These are phyloP conservation scores for Eucalyptus fibrosa DNA, from an alignment of 345 rosid species.

Conservation along the genomic window DNA sequence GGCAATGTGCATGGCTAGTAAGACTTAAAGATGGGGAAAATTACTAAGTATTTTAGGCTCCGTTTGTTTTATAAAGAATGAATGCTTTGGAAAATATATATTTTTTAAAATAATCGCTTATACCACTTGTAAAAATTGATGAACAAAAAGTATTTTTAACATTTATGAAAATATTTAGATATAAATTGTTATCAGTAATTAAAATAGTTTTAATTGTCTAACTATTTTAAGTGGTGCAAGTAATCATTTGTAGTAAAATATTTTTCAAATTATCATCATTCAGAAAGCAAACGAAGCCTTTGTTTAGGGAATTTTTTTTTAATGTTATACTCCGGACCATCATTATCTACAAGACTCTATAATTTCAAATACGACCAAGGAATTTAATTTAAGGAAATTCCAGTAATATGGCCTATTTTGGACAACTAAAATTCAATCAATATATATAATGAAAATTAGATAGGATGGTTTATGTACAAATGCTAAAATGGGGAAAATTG, in stretches of 20 bases:
- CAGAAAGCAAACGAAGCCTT: fast-evolving
- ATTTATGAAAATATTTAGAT: not conserved
- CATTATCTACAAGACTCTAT: not conserved
- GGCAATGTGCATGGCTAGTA: not conserved
- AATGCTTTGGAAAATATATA: fast-evolving
- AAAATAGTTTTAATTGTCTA: not conserved
- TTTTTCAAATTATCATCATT: not conserved
- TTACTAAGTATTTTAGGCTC: not conserved
- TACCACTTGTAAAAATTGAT: not conserved
- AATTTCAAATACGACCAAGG: not conserved
- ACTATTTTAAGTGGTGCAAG: fast-evolving
- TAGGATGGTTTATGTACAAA: not conserved
- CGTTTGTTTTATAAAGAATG: not conserved
- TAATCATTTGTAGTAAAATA: not conserved
- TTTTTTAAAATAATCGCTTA: not conserved
- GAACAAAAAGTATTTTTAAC: not conserved
- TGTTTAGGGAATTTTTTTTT: not conserved
- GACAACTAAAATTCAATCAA: not conserved
- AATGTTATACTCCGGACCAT: not conserved
- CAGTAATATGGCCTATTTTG: not conserved
- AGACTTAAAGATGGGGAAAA: not conserved
- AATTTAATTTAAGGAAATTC: not conserved
- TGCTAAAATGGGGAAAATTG: not conserved
- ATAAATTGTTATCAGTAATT: not conserved
- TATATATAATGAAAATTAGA: not conserved